Percentiles rank a stretch among this genome's conserved stretches.
phyloP scores from a whole-genome alignment of 768 basidiomycete species.

The Guyanaporus albipodus region DNA sequence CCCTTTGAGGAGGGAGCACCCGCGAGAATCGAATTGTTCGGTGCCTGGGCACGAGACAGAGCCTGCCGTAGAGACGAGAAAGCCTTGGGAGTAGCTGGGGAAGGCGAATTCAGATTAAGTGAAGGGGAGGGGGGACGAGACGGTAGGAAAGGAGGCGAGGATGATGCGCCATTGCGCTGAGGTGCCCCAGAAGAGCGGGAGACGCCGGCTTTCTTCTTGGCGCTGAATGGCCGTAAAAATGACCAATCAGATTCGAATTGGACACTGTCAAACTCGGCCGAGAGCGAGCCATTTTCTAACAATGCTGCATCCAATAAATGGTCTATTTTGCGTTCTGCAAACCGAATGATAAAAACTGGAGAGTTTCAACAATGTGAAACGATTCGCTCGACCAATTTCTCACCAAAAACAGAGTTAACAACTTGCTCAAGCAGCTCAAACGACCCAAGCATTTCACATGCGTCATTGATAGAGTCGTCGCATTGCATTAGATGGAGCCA shows the following conservation, averaged over 20 bases:
- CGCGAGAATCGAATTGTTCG: slow-evolving; percentile 48
- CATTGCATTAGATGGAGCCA: slow-evolving; percentile 91
- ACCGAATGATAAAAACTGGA: slow-evolving; percentile 90
- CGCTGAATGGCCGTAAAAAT: slow-evolving; percentile 68
- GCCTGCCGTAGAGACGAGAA: slow-evolving; percentile 70
- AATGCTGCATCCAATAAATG: slow-evolving; percentile 76
- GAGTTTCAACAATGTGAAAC: slow-evolving; percentile 1
- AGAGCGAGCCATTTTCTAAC: slow-evolving; percentile 77
- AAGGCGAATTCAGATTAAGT: slow-evolving; percentile 37
- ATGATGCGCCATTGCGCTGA: slow-evolving; percentile 36
- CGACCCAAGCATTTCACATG: slow-evolving; percentile 80
- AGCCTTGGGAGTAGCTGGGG: slow-evolving; percentile 46
- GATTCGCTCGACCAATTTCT: slow-evolving; percentile 11
- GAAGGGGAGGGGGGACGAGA: slow-evolving; percentile 53
- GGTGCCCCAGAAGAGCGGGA: slow-evolving; percentile 28
- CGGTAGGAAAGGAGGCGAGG: slow-evolving; percentile 46
- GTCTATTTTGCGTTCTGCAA: slow-evolving; percentile 87
- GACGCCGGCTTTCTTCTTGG: slow-evolving; percentile 48
- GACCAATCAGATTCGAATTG: slow-evolving; percentile 98
- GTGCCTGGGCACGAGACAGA: slow-evolving; percentile 52
- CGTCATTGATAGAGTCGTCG: slow-evolving; percentile 70
- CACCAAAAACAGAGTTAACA: slow-evolving; percentile 92
- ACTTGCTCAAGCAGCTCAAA: slow-evolving; percentile 88
- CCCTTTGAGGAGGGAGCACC: slow-evolving; percentile 43
- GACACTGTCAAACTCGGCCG: slow-evolving; percentile 73